phyloP scores from a whole-genome alignment of 2,329 filamentous ascomycete genomes.

The Fusarium coicis region DNA sequence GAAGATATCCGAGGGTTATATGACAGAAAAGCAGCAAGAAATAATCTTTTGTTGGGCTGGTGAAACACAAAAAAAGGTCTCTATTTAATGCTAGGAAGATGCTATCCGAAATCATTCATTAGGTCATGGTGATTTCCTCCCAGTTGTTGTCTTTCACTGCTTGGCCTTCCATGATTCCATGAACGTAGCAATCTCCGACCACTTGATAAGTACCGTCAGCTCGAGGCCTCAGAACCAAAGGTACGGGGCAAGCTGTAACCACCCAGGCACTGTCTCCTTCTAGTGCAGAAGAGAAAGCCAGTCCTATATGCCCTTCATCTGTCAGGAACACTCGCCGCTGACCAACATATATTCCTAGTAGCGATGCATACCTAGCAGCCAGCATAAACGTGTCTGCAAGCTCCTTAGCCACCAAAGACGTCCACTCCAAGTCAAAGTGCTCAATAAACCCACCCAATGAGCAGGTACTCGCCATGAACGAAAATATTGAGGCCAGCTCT shows the following conservation, averaged over 20 bases:
- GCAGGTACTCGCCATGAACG: neutral
- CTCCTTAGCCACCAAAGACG: neutral
- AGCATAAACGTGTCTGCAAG: neutral
- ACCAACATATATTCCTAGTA: neutral
- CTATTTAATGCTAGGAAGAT: fast-evolving
- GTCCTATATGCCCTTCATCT: neutral
- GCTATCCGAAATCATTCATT: fast-evolving
- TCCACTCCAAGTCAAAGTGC: neutral
- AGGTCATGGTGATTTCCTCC: neutral
- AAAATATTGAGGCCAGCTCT: neutral
- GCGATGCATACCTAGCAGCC: neutral
- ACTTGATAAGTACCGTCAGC: neutral
- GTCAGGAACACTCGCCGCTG: neutral
- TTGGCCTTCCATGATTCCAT: neutral
- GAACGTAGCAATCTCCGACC: neutral
- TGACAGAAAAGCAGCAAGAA: too few species aligned
- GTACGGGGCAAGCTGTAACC: neutral
- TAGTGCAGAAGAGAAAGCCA: neutral
- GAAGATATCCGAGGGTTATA: too few species aligned
- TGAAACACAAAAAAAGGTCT: neutral
- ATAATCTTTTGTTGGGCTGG: too few species aligned
- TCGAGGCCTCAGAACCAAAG: neutral
- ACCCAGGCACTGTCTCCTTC: neutral
- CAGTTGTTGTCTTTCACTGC: neutral
- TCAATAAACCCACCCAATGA: neutral